These are phyloP conservation scores for Irpex rosettiformis DNA, from an alignment of 1,284 basidiomycete species.

Conservation along the genomic window DNA sequence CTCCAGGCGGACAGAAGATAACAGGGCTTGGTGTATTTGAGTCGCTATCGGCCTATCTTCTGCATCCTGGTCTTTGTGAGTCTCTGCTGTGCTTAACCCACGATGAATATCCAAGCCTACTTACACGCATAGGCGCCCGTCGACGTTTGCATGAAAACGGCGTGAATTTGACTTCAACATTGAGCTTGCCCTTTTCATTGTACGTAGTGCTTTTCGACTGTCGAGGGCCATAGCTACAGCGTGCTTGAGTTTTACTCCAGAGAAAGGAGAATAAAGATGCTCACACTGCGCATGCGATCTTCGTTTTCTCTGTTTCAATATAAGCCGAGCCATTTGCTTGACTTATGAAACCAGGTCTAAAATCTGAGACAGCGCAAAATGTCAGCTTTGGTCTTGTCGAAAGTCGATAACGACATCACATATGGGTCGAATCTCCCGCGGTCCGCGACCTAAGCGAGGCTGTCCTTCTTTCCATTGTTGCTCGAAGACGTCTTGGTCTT, in stretches of 20 bases:
- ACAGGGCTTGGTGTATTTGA: slow-evolving; percentile 83
- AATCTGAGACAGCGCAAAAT: slow-evolving; percentile 45
- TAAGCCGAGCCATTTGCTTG: slow-evolving; percentile 97
- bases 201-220: slow-evolving; percentile 80
- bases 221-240: slow-evolving; percentile 84
- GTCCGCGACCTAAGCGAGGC: slow-evolving; percentile 46
- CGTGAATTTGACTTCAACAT: slow-evolving; percentile 95
- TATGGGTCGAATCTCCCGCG: slow-evolving; percentile 75
- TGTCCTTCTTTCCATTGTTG: slow-evolving; percentile 24
- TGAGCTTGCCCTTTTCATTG: slow-evolving; percentile 83
- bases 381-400: slow-evolving; percentile 13
- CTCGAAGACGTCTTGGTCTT: slow-evolving; percentile 23
- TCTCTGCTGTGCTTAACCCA: neutral
- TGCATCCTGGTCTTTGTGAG: slow-evolving; percentile 70
- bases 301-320: slow-evolving; percentile 85
- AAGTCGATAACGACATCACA: slow-evolving; percentile 48
- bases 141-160: slow-evolving; percentile 84
- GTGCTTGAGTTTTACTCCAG: slow-evolving; percentile 4
- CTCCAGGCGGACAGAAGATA: slow-evolving; percentile 85
- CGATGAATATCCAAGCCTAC: slow-evolving; percentile 23
- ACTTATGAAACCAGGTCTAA: slow-evolving; percentile 85
- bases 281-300: slow-evolving; percentile 93
- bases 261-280: slow-evolving; percentile 24
- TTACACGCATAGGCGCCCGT: slow-evolving; percentile 82
- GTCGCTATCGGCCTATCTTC: slow-evolving; percentile 86